Base-by-base conservation (phyloP, 352 stramenopile species). In the Phytopythium aichiense region DNA sequence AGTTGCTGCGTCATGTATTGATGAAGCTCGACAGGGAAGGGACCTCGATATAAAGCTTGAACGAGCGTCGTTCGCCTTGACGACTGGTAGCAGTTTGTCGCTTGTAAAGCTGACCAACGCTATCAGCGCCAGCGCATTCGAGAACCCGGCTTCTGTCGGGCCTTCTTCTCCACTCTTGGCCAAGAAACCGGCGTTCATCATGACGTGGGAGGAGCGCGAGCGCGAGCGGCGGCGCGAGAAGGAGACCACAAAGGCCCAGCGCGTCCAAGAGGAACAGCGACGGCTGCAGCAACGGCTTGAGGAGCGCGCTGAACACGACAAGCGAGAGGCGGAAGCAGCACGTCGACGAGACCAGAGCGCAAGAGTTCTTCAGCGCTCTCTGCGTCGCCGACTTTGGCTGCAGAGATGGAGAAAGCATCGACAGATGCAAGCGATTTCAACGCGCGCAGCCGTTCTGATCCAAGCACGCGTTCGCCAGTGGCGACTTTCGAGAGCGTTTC, bases 141-240 rank as follows among this genome's bases (percentile, higher is more conserved):
- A 30, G 7, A n/a, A 42, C 9, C 2, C 31, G 28, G 25, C 15
- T 55, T 8, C 45, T 9, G 3, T 7, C 46, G 23, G 7, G 15
- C 50, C 43, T 31, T 62, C 52, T 2, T 53, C 35, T 4, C 69
- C 67, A 8, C 50, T 76, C 16, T 71, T 69, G 7, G 68, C 71
- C 12, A 84, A 77, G 56, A 86, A 84, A 28, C 80, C 82, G 4
- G 60, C 67, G 2, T 84, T 92, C 48, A 69, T 91, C 42, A 81
- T 83, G 69, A 88, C 74, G 6, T 93, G 80, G 77, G 80, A 93
- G 63, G 80, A 93, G 64, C 76, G 84, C 8, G 80, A 91, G 62
- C 69, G 69, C 45, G 70, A 83, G 42, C 68, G 77, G 15, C 76
- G 73, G 43, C 60, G 81, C 31, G 77, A 88, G 48, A 91, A 93